These are phyloP conservation scores for Diutina neorugosa DNA, from an alignment of 1,139 yeast genomes.

Conservation along the genomic window DNA sequence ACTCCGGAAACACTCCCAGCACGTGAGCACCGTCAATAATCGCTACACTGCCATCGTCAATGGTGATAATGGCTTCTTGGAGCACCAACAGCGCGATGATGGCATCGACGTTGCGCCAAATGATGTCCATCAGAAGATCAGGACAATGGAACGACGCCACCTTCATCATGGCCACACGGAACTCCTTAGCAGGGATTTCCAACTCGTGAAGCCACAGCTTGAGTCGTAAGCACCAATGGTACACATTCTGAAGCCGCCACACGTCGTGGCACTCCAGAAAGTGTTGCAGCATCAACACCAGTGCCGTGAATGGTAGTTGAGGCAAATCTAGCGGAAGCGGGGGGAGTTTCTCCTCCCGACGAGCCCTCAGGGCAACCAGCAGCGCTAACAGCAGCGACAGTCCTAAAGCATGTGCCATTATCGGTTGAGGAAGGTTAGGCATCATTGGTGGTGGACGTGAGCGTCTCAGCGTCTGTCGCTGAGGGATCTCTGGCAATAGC, in stretches of 20 bases:
- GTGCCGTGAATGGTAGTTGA: conserved; percentile 42
- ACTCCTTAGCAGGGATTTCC: conserved; percentile 37
- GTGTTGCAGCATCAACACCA: conserved; percentile 36
- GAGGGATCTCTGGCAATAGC: conserved; percentile 30
- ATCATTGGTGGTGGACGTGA: not conserved
- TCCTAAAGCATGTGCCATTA: conserved; percentile 11
- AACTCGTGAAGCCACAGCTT: conserved; percentile 40
- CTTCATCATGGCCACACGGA: conserved; percentile 37
- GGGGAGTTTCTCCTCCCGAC: conserved; percentile 23
- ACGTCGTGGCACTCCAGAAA: conserved; percentile 25
- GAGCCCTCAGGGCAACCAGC: conserved; percentile 6
- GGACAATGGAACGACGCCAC: conserved; percentile 40
- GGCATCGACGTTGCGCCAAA: conserved; percentile 44
- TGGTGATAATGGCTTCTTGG: not conserved
- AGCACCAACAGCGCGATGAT: conserved; percentile 34
- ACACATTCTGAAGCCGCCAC: conserved; percentile 33
- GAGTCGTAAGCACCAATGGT: conserved; percentile 36
- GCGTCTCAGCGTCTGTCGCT: conserved; percentile 5
- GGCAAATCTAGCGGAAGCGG: conserved; percentile 46
- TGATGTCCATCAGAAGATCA: conserved; percentile 40
- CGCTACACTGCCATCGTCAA: not conserved
- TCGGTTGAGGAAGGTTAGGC: conserved; percentile 7
- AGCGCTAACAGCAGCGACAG: conserved; percentile 3
- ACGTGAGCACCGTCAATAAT: not conserved
- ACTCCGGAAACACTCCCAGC: not conserved